Percentiles rank a stretch among this genome's conserved stretches.
Evolutionary conservation across 345 rosid genomes (phyloP).

Genomic region (Crucihimalaya himalaica): DNA sequence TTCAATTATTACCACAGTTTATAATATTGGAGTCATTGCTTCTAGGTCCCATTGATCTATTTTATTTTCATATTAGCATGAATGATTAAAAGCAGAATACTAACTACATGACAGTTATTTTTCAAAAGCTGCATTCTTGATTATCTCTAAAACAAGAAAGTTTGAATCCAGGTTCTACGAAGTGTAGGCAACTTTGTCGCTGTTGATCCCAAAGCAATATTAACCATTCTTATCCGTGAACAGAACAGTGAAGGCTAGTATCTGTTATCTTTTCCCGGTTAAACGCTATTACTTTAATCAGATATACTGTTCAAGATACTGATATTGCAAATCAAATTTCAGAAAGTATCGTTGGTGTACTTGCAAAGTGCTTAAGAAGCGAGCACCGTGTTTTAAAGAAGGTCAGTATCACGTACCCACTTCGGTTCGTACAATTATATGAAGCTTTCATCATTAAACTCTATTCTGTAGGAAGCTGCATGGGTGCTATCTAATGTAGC

Average conservation of each 20-base stretch:
- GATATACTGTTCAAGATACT: conserved; percentile 17
- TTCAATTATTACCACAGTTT: not conserved
- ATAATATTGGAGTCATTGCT: conserved; percentile 6
- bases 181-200: conserved; percentile 93
- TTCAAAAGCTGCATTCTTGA: conserved; percentile 20
- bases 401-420: conserved; percentile 45
- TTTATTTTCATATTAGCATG: conserved; percentile 6
- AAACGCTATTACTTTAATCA: conserved; percentile 17
- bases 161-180: conserved; percentile 63
- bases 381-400: conserved; percentile 93
- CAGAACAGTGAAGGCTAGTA: conserved; percentile 67
- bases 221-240: conserved; percentile 60
- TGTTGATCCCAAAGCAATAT: conserved; percentile 73
- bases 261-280: conserved; percentile 23
- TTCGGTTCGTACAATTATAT: not conserved
- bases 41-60: not conserved
- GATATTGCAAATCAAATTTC: conserved; percentile 35
- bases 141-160: conserved; percentile 17
- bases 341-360: conserved; percentile 65
- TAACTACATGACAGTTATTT: not conserved
- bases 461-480: conserved; percentile 72
- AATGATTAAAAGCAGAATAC: not conserved
- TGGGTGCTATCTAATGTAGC: conserved; percentile 98
- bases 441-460: conserved; percentile 2
- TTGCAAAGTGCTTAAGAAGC: conserved; percentile 82